Conservation (phyloP, 441 rosid genomes). For the Metrosideros polymorpha region DNA sequence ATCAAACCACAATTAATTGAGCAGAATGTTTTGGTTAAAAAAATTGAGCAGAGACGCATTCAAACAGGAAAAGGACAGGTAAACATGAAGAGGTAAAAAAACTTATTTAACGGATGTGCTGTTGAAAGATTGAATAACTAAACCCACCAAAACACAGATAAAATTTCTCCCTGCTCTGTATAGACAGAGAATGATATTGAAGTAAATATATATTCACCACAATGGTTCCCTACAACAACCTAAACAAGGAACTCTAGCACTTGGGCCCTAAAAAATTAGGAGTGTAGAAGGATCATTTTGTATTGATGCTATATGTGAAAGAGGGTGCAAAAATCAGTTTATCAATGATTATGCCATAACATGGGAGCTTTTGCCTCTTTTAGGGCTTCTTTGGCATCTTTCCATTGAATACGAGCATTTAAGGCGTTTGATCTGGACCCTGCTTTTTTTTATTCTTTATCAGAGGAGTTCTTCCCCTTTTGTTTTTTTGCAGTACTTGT, state of each 20-base stretch:
- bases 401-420: not conserved
- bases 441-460: not conserved
- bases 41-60: not conserved
- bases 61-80: not conserved
- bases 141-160: not conserved
- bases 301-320: not conserved
- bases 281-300: not conserved
- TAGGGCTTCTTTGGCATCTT: not conserved
- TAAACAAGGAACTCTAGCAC: not conserved
- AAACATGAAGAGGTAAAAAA: not conserved
- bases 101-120: not conserved
- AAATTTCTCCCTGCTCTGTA: not conserved
- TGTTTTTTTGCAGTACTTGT: not conserved
- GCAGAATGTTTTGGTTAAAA: not conserved
- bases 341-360: not conserved
- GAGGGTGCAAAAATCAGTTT: not conserved
- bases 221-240: not conserved
- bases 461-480: not conserved
- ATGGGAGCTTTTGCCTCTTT: not conserved
- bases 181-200: not conserved
- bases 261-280: not conserved
- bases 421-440: not conserved
- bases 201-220: not conserved
- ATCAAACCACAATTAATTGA: not conserved
- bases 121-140: not conserved